Evolutionary conservation across 2,329 filamentous ascomycete genomes (phyloP), one percentile per base, ranked within the genome.

Genomic region (Diaporthe sp.): DNA sequence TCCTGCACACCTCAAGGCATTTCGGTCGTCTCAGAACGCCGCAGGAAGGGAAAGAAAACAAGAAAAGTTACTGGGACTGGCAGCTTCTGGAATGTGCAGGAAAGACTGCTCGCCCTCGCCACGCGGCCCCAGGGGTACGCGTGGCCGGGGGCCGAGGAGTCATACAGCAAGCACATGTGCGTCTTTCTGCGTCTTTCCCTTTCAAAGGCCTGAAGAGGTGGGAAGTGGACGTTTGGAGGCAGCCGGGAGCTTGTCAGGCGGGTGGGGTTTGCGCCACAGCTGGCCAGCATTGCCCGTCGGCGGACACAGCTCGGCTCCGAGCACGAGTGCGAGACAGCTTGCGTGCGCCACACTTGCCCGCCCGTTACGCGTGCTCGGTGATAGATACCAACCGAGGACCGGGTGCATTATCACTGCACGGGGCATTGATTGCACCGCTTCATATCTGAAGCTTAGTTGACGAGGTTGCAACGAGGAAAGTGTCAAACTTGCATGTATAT

Each of bases 141-240:
- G 74, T 42, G 51, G 74, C 74, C 28, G 31, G 60, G 60, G 42
- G 34, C 58, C 60, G 49, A 73, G 44, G 71, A 73, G 71, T 73
- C 71, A 75, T 61, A 51, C 15, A 19, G 25, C 22, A 28, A n/a
- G 25, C 19, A n/a, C 39, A n/a, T 53, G 67, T 39, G 51, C 62
- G 17, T 49, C n/a, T 17, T 5, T 5, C n/a, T 39, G 51, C 62
- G 17, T 49, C n/a, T 17, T 5, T 5, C n/a, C 28, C 8, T 10
- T n/a, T 9, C 17, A 22, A 17, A 49, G 37, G 12, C 19, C 46
- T 49, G 19, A 15, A 19, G 37, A 12, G 12, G 34, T 60, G 19
- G 19, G 17, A 67, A n/a, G 44, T 49, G 19, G 46, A 49, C 31
- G n/a, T 3, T 3, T 25, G 3, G 62, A 68, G 62, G 62, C 62